phyloP scores from a whole-genome alignment of 176 grass and related monocot species.

The Avena eriantha region DNA sequence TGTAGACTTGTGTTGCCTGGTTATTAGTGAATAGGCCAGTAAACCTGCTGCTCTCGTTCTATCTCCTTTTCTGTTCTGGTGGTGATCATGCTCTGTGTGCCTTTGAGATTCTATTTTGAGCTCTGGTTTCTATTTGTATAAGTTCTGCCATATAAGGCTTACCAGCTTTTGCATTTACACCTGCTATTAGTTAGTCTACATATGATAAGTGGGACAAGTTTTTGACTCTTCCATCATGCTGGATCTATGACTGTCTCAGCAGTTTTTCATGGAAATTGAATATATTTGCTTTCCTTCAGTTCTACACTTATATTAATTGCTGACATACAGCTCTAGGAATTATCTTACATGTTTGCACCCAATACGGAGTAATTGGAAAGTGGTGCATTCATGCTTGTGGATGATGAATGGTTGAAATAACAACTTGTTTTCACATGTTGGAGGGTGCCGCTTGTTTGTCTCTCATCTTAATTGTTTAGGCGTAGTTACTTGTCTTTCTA shows the following conservation, averaged over 20 bases:
- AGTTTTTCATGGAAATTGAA: not conserved
- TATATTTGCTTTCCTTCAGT: not conserved
- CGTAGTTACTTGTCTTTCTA: not conserved
- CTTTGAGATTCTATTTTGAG: not conserved
- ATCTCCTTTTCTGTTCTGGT: not conserved
- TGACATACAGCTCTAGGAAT: not conserved
- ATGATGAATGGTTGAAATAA: not conserved
- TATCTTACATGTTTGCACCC: not conserved
- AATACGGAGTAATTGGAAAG: not conserved
- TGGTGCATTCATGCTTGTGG: not conserved
- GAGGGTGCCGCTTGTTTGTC: not conserved
- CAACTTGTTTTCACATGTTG: not conserved
- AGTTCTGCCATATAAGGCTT: not conserved
- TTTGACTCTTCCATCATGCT: not conserved
- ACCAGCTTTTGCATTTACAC: not conserved
- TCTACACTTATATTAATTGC: not conserved
- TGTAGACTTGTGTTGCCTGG: not conserved
- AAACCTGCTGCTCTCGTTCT: not conserved
- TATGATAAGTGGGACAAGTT: not conserved
- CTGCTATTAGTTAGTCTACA: not conserved
- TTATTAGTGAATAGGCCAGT: not conserved
- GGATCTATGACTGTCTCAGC: constrained; percentile 1
- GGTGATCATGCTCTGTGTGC: not conserved
- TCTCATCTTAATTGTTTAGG: not conserved
- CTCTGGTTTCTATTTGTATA: constrained; percentile 6